Evolutionary conservation across 306 rosid genomes (phyloP), one percentile per base, ranked within the genome.

Genomic region (Vicia faba): DNA sequence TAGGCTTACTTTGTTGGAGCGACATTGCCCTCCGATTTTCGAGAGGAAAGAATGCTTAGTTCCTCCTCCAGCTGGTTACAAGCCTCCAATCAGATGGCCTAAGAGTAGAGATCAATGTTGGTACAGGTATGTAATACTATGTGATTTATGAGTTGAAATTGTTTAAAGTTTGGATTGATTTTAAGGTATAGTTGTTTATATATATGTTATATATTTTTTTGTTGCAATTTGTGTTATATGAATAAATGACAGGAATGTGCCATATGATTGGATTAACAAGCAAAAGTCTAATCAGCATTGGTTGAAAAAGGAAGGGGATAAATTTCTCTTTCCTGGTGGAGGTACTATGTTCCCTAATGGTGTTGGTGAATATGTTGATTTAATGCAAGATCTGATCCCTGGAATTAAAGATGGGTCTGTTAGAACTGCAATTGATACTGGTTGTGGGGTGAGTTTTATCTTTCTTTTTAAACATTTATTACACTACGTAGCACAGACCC

Each of bases 311-410:
- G 97, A 95, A 85, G 99, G 99, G 16, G 96, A 95, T 33, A 95
- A 91, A 75, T 95, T 95, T 75, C 77, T 68, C n/a, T 95, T 95
- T 78, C 99, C 99, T n/a, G 99, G 99, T 67, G 99, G 99, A 4
- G 99, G 99, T 65, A 95, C 99, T 18, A 95, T 95, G 99, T 95
- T 95, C 45, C 96, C 99, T 29, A 84, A 75, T 57, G 99, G 99
- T 45, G 99, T 95, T 58, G 86, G 97, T 49, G 95, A 85, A 14
- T 95, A 95, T 54, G 97, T 86, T 51, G 97, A 90, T 82, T 61
- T 73, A 39, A 95, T 95, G 99, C 90, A 84, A 83, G 87, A 81
- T 79, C 89, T 95, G 58, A 86, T 95, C 81, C 99, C 99, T 16
- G 99, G 75, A 84, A 86, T 95, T 83, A 95, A 79, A 80, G 97